A percentile compares a stretch with the other conserved stretches of the same genome.
These are phyloP conservation scores for Phytophthora rubi DNA, from an alignment of 352 stramenopile species.

Conservation along the genomic window DNA sequence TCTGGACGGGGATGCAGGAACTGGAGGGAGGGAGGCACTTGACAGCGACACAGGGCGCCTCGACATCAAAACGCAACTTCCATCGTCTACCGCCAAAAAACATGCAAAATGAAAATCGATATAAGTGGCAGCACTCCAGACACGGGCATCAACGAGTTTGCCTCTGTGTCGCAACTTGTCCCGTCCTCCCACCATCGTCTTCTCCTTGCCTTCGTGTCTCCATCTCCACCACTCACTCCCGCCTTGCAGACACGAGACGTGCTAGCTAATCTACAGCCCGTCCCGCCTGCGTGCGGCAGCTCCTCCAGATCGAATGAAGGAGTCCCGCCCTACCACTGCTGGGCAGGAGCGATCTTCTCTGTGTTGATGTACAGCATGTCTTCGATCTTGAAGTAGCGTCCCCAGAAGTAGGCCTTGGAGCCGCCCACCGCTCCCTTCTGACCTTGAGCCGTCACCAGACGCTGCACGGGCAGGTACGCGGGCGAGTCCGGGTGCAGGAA, in stretches of 20 bases:
- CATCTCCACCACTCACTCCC: constrained; percentile 20
- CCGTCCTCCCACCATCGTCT: neutral
- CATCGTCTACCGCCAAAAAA: constrained; percentile 36
- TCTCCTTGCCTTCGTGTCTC: neutral
- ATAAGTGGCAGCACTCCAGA: constrained; percentile 30
- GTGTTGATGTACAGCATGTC: constrained; percentile 90
- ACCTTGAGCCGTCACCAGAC: constrained; percentile 60
- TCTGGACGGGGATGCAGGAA: constrained; percentile 8
- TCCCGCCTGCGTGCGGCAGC: constrained; percentile 5
- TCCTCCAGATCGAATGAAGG: neutral
- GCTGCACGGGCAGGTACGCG: constrained; percentile 73
- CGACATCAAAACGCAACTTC: constrained; percentile 42
- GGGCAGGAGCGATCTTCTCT: constrained; percentile 77
- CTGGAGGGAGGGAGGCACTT: constrained; percentile 8
- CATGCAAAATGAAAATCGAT: constrained; percentile 43
- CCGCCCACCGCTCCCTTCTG: constrained; percentile 71
- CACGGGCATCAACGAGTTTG: constrained; percentile 20
- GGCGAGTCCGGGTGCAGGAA: constrained; percentile 87
- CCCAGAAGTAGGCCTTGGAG: constrained; percentile 89
- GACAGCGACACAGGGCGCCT: constrained; percentile 22
- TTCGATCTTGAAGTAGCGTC: constrained; percentile 82
- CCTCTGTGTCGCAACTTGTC: constrained; percentile 10
- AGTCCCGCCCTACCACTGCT: constrained; percentile 67
- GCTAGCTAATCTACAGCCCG: constrained; percentile 31
- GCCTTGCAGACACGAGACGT: constrained; percentile 16